These are phyloP conservation scores for Moricandia moricandioides DNA, from an alignment of 345 rosid species.

Conservation along the genomic window DNA sequence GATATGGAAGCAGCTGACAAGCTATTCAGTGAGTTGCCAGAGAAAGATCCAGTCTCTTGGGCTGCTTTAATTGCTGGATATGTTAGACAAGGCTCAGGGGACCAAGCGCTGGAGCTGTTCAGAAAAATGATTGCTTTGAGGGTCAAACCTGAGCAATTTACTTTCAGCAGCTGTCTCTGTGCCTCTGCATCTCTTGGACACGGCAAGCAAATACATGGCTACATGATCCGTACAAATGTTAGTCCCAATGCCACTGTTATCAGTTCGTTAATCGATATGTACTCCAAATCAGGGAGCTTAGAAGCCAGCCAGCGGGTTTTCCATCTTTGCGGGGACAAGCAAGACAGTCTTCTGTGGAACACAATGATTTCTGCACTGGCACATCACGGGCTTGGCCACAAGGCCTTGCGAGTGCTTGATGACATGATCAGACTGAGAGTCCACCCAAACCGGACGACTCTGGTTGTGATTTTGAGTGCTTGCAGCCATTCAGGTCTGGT, in stretches of 20 bases:
- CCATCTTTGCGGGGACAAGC: constrained; percentile 40
- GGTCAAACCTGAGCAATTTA: constrained; percentile 63
- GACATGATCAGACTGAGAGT: constrained; percentile 50
- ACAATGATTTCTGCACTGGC: constrained; percentile 81
- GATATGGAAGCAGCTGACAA: constrained; percentile 58
- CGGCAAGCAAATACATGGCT: constrained; percentile 72
- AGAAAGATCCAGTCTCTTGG: constrained; percentile 65
- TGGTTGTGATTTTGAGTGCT: constrained; percentile 58
- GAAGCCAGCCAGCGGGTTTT: constrained; percentile 52
- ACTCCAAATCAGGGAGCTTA: constrained; percentile 66
- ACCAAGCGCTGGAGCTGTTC: constrained; percentile 49
- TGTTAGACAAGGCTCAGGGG: constrained; percentile 55
- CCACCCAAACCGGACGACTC: constrained; percentile 60
- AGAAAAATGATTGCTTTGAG: constrained; percentile 48
- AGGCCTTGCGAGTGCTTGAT: constrained; percentile 48
- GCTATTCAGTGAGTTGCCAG: constrained; percentile 62
- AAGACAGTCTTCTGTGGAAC: constrained; percentile 66
- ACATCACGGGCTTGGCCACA: constrained; percentile 66
- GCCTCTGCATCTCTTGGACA: constrained; percentile 72
- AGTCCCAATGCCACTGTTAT: constrained; percentile 58
- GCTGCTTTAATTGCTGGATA: constrained; percentile 75
- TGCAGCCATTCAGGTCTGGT: constrained; percentile 71
- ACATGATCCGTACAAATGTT: constrained; percentile 47
- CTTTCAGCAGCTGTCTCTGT: constrained; percentile 74
- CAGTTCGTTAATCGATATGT: constrained; percentile 85